Base-by-base conservation (phyloP, 1,284 basidiomycete genomes). In the Papiliotrema laurentii region DNA sequence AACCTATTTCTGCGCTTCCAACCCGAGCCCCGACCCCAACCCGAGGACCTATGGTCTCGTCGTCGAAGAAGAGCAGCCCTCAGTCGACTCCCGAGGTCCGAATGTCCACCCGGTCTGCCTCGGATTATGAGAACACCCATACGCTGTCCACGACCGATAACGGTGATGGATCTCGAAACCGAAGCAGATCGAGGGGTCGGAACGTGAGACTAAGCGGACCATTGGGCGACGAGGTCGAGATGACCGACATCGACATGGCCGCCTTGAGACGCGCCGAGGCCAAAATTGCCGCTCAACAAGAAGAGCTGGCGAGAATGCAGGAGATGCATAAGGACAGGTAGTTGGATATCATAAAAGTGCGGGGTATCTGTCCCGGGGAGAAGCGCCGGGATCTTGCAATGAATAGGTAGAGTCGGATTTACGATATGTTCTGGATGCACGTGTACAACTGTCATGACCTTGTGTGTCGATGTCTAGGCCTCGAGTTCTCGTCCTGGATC, bases 261-360 rank as follows among this genome's bases (percentile, higher is more conserved):
- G 45, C 45, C 5, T 25, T 46, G 45, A 37, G 45, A n/a, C 25
- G 45, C 13, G 45, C 45, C n/a, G 45, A 46, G 45, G 36, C 36
- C 9, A 46, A 46, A 24, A 31, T 46, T 28, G 45, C 45, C 21
- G 45, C 45, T 46, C 45, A 46, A 22, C 45, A 46, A 19, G 43
- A 35, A 18, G 43, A 35, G 14, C 19, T 13, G 16, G 24, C 31
- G n/a, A 45, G 43, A 25, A 22, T 18, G 22, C 11, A 25, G 18
- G 45, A 46, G 43, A 10, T 16, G 18, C 14, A 30, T 9, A 35
- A 31, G 24, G 34, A 35, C 25, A 24, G 34, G 24, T 45, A 27
- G 22, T 5, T 9, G 21, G 9, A 37, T 37, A 18, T 18, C 9
- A 10, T 31, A 16, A 31, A 31, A 10, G 30, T 31, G 36, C 36